Evolutionary conservation across 2,329 filamentous ascomycete genomes (phyloP).

Genomic region (Arthrobotrys conoides): DNA sequence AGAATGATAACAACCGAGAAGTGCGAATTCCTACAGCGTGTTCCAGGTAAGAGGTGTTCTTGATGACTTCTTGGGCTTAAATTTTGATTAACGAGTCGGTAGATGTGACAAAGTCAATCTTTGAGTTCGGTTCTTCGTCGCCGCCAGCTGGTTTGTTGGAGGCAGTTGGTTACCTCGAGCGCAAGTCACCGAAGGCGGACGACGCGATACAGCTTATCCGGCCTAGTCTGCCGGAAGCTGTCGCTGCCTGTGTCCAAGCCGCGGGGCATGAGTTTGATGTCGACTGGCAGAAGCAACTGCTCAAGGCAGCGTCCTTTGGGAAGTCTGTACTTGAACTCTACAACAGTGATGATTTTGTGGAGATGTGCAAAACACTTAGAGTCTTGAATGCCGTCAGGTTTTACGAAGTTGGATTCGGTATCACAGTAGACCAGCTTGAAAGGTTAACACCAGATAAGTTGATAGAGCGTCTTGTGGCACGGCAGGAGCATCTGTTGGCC

Average conservation of each 20-base stretch:
- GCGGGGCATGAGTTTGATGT: constrained; percentile 91
- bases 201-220: constrained; percentile 97
- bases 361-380: constrained; percentile 94
- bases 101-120: constrained; percentile 87
- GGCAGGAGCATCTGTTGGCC: constrained; percentile 91
- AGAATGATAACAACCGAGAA: constrained; percentile 89
- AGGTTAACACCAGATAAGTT: constrained; percentile 89
- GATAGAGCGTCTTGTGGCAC: constrained; percentile 86
- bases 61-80: not conserved
- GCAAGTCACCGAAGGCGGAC: constrained; percentile 95
- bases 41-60: constrained; percentile 72
- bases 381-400: constrained; percentile 93
- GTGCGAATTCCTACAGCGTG: constrained; percentile 98
- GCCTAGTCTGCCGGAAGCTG: constrained; percentile 87
- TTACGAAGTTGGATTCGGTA: constrained; percentile 88
- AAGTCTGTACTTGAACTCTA: constrained; percentile 98
- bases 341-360: constrained; percentile 98
- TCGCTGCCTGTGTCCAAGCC: constrained; percentile 92
- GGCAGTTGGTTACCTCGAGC: constrained; percentile 89
- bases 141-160: constrained; percentile 93
- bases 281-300: constrained; percentile 92
- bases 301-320: constrained; percentile 97
- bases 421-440: constrained; percentile 88
- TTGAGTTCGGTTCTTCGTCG: constrained; percentile 87
- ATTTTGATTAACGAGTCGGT: constrained; percentile 21